phyloP scores from a whole-genome alignment of 73 alveolate genomes.

The Paramecium tetraurelia region DNA sequence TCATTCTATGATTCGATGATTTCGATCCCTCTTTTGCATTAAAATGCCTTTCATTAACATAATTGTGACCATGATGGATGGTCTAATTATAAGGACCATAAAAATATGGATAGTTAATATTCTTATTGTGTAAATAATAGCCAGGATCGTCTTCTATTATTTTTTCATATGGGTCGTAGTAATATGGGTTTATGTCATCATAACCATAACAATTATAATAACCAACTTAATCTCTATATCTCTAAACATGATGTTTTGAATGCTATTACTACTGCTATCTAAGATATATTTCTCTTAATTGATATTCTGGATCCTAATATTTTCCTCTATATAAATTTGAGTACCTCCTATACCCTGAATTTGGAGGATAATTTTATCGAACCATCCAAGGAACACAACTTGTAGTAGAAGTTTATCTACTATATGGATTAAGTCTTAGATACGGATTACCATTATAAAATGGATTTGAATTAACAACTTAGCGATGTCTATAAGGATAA shows the following conservation, averaged over 20 bases:
- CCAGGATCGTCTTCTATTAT: neutral
- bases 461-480: neutral
- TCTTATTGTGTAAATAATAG: neutral
- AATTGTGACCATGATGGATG: neutral
- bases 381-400: neutral
- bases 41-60: neutral
- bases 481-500: slow-evolving; percentile 5
- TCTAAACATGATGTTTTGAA: neutral
- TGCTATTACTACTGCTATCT: neutral
- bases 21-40: neutral
- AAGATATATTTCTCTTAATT: neutral
- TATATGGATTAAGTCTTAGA: neutral
- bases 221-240: neutral
- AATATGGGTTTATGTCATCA: neutral
- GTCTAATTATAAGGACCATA: neutral
- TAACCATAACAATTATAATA: neutral
- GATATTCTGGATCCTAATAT: slow-evolving; percentile 14
- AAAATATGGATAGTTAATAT: neutral
- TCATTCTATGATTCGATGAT: neutral
- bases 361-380: neutral
- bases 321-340: neutral
- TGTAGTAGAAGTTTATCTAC: neutral
- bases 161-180: neutral
- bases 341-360: neutral
- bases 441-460: neutral